Evolutionary conservation across 108 stramenopile genomes (phyloP).

Genomic region (Stephanodiscus minutulus): DNA sequence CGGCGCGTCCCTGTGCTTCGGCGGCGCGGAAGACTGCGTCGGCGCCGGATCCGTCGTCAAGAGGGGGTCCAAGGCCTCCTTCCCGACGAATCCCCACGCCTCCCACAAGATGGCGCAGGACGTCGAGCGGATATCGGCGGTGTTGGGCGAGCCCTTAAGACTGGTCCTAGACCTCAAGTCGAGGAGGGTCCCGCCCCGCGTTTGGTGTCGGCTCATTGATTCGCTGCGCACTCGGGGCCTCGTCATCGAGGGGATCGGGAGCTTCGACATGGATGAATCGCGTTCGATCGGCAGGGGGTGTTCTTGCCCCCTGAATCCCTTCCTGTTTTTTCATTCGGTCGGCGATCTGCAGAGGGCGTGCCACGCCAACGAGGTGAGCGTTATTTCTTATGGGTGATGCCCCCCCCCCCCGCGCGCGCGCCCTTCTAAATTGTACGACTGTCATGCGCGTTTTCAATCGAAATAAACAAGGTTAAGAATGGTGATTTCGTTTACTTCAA

Average conservation of each 20-base stretch:
- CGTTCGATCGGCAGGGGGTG: conserved; percentile 45
- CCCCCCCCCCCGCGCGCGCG: background rate
- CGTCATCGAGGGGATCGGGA: conserved; percentile 58
- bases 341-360: conserved; percentile 68
- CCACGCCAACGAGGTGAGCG: conserved; percentile 59
- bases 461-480: conserved; percentile 26
- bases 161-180: conserved; percentile 64
- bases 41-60: background rate
- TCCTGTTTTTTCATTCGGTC: conserved; percentile 66
- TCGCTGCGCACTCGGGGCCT: conserved; percentile 47
- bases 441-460: background rate
- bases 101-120: conserved; percentile 53
- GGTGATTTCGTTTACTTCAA: conserved; percentile 68
- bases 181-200: conserved; percentile 51
- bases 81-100: conserved; percentile 15
- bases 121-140: conserved; percentile 35
- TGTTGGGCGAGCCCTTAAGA: conserved; percentile 50
- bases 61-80: background rate
- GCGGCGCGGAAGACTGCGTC: conserved; percentile 14
- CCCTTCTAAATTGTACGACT: conserved; percentile 1
- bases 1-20: conserved; percentile 54
- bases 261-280: conserved; percentile 61
- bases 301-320: conserved; percentile 42
- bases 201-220: conserved; percentile 61
- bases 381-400: background rate